phyloP scores from a whole-genome alignment of 1,284 basidiomycete species.

The Meripilus lineatus region DNA sequence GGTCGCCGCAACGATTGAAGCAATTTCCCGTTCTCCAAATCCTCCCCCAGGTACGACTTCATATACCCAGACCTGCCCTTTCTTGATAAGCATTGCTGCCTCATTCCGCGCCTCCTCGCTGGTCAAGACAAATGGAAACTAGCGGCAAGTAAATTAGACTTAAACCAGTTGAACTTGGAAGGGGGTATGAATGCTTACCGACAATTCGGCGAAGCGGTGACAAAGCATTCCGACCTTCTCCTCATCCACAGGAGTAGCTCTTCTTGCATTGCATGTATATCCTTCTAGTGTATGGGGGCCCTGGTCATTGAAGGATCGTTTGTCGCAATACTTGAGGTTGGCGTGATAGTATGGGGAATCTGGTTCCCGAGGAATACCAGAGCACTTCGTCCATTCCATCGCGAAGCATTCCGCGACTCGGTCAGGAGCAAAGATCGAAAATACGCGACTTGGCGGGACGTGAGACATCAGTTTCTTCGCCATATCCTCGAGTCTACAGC shows the following conservation, averaged over 20 bases:
- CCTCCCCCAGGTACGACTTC: constrained; percentile 31
- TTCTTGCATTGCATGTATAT: constrained; percentile 45
- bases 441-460: constrained; percentile 40
- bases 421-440: constrained; percentile 60
- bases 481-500: constrained; percentile 21
- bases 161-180: constrained; percentile 1
- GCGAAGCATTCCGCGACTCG: constrained; percentile 45
- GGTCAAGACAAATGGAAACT: constrained; percentile 53
- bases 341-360: constrained; percentile 49
- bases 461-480: constrained; percentile 17
- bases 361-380: constrained; percentile 32
- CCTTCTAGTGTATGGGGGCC: constrained; percentile 13
- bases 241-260: constrained; percentile 39
- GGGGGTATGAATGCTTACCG: constrained; percentile 37
- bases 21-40: constrained; percentile 33
- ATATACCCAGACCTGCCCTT: constrained; percentile 58
- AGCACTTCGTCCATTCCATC: constrained; percentile 39
- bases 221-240: constrained; percentile 43
- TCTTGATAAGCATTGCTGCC: constrained; percentile 43
- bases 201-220: constrained; percentile 49
- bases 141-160: constrained; percentile 6
- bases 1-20: constrained; percentile 63
- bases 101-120: constrained; percentile 40
- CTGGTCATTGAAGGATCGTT: constrained; percentile 30
- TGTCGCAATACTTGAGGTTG: constrained; percentile 51